Evolutionary conservation across 352 stramenopile species (phyloP).

Genomic region (Phytophthora sansomeana): DNA sequence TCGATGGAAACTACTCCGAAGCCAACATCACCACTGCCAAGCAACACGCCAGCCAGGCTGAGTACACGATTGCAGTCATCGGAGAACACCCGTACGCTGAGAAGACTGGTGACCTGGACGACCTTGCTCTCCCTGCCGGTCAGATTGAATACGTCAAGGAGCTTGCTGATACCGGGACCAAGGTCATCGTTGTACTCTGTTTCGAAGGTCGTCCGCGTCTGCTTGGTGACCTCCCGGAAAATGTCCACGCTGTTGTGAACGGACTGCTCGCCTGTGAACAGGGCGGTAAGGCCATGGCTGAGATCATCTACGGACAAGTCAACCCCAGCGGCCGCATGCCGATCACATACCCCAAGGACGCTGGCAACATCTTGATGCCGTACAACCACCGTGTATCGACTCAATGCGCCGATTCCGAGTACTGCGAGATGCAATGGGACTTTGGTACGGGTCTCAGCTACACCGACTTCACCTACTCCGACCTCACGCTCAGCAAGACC

Average conservation of each 20-base stretch:
- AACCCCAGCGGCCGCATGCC: slow-evolving; percentile 43
- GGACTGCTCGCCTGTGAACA: slow-evolving; percentile 71
- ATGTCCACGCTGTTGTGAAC: slow-evolving; percentile 23
- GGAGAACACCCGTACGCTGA: slow-evolving; percentile 76
- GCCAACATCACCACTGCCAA: slow-evolving; percentile 54
- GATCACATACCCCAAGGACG: slow-evolving; percentile 79
- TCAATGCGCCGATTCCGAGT: slow-evolving; percentile 41
- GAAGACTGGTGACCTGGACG: too few species aligned
- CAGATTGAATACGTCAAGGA: slow-evolving; percentile 57
- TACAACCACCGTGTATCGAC: slow-evolving; percentile 73
- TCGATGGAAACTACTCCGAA: slow-evolving; percentile 52
- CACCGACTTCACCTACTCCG: slow-evolving; percentile 61
- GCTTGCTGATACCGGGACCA: slow-evolving; percentile 17
- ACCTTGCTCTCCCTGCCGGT: too few species aligned
- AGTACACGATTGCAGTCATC: slow-evolving; percentile 73
- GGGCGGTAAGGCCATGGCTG: slow-evolving; percentile 78
- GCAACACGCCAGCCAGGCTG: slow-evolving; percentile 39
- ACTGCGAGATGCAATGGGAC: neutral
- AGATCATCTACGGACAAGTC: slow-evolving; percentile 71
- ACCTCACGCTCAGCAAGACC: slow-evolving; percentile 63
- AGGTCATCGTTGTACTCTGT: too few species aligned
- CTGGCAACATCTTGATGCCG: slow-evolving; percentile 55
- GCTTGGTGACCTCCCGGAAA: slow-evolving; percentile 33
- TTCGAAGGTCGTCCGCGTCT: too few species aligned
- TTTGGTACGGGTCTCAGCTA: slow-evolving; percentile 62